Evolutionary conservation across 1,284 basidiomycete species (phyloP).

Genomic region (Ceratobasidium papillatum): DNA sequence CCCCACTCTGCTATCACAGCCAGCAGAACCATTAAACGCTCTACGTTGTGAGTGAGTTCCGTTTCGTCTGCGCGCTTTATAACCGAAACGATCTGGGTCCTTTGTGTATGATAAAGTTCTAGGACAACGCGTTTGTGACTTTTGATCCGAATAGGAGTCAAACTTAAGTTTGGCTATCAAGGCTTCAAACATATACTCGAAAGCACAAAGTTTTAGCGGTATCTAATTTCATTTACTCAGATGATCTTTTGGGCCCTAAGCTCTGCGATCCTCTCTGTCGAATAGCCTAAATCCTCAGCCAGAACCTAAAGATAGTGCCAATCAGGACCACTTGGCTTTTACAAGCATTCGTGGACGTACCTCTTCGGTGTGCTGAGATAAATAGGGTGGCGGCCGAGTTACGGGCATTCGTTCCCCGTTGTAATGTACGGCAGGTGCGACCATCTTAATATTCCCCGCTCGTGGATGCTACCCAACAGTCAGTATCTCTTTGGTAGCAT

Average conservation of each 20-base stretch:
- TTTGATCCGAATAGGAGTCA: too few relatives aligned
- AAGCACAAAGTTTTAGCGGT: not conserved
- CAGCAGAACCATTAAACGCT: too few relatives aligned
- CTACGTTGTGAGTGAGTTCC: too few relatives aligned
- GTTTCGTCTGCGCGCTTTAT: too few relatives aligned
- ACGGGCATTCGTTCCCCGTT: constrained; percentile 84
- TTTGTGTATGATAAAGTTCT: too few relatives aligned
- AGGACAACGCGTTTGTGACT: too few relatives aligned
- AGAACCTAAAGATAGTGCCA: constrained; percentile 60
- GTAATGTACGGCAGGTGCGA: constrained; percentile 87
- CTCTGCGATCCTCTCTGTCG: constrained; percentile 60
- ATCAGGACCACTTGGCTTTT: not conserved
- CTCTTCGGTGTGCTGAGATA: constrained; percentile 84
- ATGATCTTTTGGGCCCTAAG: constrained; percentile 65
- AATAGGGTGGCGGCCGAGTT: constrained; percentile 79
- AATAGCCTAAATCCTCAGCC: constrained; percentile 71
- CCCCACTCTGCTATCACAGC: too few relatives aligned
- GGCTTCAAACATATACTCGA: too few relatives aligned
- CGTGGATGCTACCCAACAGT: constrained; percentile 66
- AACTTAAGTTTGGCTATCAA: too few relatives aligned
- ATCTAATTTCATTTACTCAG: constrained; percentile 49
- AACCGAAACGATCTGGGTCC: too few relatives aligned
- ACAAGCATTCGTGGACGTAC: constrained; percentile 52
- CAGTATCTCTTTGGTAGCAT: constrained; percentile 26
- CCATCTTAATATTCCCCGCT: constrained; percentile 85